Evolutionary conservation across 2,329 filamentous ascomycete genomes (phyloP), one percentile per base, ranked within the genome.

Genomic region (Neofusicoccum parvum): DNA sequence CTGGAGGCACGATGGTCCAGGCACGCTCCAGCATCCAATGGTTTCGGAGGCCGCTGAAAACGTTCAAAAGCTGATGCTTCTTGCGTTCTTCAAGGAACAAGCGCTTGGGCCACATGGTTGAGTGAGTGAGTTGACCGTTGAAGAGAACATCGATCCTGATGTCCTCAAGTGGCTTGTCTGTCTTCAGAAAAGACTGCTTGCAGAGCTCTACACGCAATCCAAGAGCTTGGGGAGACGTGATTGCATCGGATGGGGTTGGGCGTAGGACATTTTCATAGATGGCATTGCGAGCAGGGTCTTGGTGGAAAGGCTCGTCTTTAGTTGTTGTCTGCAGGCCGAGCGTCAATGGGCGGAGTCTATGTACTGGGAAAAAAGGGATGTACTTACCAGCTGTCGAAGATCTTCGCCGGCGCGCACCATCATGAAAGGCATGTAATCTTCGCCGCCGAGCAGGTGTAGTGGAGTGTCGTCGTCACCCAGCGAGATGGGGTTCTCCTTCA

Each of bases 121-220:
- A 77, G n/a, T 69, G 72, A 3, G 75, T 74, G 7, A 83, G 72
- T 36, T 76, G 70, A 43, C 82, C 82, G 64, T 84, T 83, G 69
- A 82, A 73, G 68, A 81, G 80, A 3, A 83, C 76, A n/a, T 83
- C 81, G 49, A 83, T 75, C 69, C 81, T 82, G 59, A 83, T 66
- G 39, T 80, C 75, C 20, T 73, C 72, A n/a, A 17, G 2, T 27
- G 64, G 68, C 15, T 39, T 27, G 11, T 62, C 67, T 41, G 64
- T 53, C 17, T 60, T 58, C 12, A 73, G 68, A 20, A 64, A 64
- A 23, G 76, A 69, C 59, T 74, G 72, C 9, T 74, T 67, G 6
- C 70, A 72, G 14, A 80, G 68, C 12, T 71, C 67, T 45, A 78
- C 68, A 36, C 77, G 73, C 1, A 78, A 68, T 2, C 69, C 64